Base-by-base conservation (phyloP, 495 filamentous ascomycete species). In the Schizothecium vesticola region DNA sequence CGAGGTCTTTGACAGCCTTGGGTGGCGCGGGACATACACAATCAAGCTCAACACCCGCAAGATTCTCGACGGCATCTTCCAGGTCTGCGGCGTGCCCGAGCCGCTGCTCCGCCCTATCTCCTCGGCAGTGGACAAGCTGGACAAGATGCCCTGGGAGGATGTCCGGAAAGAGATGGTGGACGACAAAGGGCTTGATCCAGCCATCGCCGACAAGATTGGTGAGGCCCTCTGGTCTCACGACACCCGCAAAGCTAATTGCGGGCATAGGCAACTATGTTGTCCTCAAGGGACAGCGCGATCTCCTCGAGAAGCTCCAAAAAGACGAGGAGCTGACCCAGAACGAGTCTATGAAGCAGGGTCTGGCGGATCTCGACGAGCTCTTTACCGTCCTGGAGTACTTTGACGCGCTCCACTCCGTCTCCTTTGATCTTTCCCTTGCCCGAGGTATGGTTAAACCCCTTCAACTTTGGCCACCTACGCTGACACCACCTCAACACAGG, bases 31-130 rank as follows among this genome's bases (percentile, higher is more conserved):
- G 86, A 68, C 86, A 78, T 57, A 82, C 71, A 94, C 89, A 5
- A 94, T 97, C 79, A 97, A 97, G 83, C 85, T 97, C 77, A 98
- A 97, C 83, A 93, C 97, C 83, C 86, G 94, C 63, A 96, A 96
- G 77, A 93, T 97, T 33, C 85, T 98, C 55, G 94, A 98, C 69
- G 94, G 94, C 51, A 83, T 98, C 60, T 98, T 98, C 77, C 85
- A 89, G 72, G 91, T 97, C 21, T 94, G 90, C 72, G 94, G 94
- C 66, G 94, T 98, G 22, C 93, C 94, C 1, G 81, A 83, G 51
- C 89, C 96, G 59, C 93, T 95, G 82, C 89, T 96, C 67, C 86
- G 94, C 21, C 86, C 88, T 11, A 97, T 97, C 70, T 93, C 90
- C 16, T 92, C 89, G 25, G 94, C 94, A 4, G 94, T 98, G 19